Conservation (phyloP, 2,329 filamentous ascomycete species). For the Shiraia bambusicola region DNA sequence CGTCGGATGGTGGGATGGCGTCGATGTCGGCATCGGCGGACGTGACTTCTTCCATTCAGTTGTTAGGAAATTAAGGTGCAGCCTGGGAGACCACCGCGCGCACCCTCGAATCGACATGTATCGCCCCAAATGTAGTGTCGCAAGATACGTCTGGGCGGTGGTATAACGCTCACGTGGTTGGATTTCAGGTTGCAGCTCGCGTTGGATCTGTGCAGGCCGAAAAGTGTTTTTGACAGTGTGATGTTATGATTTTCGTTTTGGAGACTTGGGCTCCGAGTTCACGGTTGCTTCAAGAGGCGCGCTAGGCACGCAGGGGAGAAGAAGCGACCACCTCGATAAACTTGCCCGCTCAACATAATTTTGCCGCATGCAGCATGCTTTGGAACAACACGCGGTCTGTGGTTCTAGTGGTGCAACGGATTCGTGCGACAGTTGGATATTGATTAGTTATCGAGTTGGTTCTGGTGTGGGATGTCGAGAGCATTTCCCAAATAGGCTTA, state of each 20-base stretch:
- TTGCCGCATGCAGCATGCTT: too few relatives aligned
- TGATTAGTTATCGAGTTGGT: constrained; percentile 7
- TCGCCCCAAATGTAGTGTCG: constrained; percentile 25
- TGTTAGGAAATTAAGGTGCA: constrained; percentile 26
- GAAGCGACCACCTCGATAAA: background rate
- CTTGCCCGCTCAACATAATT: background rate
- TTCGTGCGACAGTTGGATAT: constrained; percentile 1
- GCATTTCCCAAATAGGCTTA: constrained; percentile 7
- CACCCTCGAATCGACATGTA: constrained; percentile 35
- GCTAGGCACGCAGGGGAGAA: background rate
- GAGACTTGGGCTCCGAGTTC: constrained; percentile 2
- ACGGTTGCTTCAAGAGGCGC: constrained; percentile 3
- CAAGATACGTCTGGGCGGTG: constrained; percentile 17
- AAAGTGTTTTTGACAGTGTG: constrained; percentile 18
- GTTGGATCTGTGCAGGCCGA: constrained; percentile 29
- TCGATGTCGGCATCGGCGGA: constrained; percentile 34
- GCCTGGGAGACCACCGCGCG: constrained; percentile 35
- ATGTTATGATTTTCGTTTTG: constrained; percentile 25
- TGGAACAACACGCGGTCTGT: background rate
- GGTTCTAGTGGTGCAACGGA: background rate
- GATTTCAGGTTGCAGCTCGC: constrained; percentile 30
- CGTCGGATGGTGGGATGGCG: constrained; percentile 27
- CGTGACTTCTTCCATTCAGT: constrained; percentile 37
- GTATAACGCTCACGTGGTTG: constrained; percentile 30
- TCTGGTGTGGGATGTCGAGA: constrained; percentile 7